Evolutionary conservation across 768 basidiomycete species (phyloP).

Genomic region (Boletus tomentosulus): DNA sequence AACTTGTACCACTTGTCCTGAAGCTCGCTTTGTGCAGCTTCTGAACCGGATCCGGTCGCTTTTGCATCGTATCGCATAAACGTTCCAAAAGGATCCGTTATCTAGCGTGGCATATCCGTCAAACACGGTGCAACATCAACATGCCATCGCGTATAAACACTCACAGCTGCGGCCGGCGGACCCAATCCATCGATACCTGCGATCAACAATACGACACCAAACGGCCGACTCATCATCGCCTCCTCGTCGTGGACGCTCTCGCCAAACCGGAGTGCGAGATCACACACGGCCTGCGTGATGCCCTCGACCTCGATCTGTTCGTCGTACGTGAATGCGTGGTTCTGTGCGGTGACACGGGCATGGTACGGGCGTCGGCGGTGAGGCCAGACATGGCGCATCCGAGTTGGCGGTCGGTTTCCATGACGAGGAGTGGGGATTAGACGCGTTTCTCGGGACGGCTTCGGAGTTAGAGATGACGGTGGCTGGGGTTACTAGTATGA

Average conservation of each 20-base stretch:
- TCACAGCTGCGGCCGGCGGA: slow-evolving; percentile 95
- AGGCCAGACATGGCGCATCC: slow-evolving; percentile 98
- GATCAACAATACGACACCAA: too few species aligned
- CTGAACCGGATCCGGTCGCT: slow-evolving; percentile 96
- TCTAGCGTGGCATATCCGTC: slow-evolving; percentile 39
- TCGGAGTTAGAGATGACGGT: slow-evolving; percentile 90
- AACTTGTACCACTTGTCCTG: slow-evolving; percentile 98
- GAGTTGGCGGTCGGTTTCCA: slow-evolving; percentile 97
- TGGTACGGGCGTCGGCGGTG: slow-evolving; percentile 96
- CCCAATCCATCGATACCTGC: slow-evolving; percentile 95
- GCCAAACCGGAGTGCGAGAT: slow-evolving; percentile 93
- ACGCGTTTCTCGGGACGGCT: slow-evolving; percentile 98
- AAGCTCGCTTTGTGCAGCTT: slow-evolving; percentile 94
- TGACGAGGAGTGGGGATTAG: slow-evolving; percentile 94
- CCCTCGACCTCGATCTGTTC: slow-evolving; percentile 97
- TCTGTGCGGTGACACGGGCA: slow-evolving; percentile 96
- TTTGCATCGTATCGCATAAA: slow-evolving; percentile 97
- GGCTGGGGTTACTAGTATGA: slow-evolving; percentile 25
- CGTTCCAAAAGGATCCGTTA: slow-evolving; percentile 98
- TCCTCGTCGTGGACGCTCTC: slow-evolving; percentile 99
- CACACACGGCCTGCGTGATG: slow-evolving; percentile 97
- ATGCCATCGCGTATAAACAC: slow-evolving; percentile 24
- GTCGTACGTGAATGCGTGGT: slow-evolving; percentile 95
- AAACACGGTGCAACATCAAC: not conserved
- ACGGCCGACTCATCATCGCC: slow-evolving; percentile 98